Base-by-base conservation (phyloP, 805 yeast genomes). In the Yarrowia sp. region DNA sequence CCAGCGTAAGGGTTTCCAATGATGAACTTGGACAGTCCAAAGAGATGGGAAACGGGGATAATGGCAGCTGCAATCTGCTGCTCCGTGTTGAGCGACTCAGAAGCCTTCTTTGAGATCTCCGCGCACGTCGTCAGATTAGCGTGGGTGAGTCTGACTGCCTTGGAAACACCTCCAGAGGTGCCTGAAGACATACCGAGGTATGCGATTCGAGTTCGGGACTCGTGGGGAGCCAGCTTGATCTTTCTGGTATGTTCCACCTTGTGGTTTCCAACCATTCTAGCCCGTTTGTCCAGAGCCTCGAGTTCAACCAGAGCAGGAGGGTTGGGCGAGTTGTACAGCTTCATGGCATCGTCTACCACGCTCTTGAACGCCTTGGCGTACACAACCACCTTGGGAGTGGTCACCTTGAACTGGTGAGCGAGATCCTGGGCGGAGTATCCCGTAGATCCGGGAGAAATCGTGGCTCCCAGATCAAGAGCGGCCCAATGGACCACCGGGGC, bases 71-170 rank as follows among this genome's bases (percentile, higher is more conserved):
- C 24, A 14, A 61, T 38, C 46, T 61, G 66, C 42, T 81, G 73
- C 10, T 42, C 50, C 1, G 49, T 58, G 19, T 33, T 43, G 9
- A 58, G 40, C 7, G 64, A 58, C 13, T 36, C 30, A 2, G 53
- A 47, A 15, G 44, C 55, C 15, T 76, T 77, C 15, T 84, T 82
- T 70, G 60, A 52, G 33, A 64, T 86, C 86, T 72, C 58, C 1
- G 75, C 71, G 65, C 80, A 80, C 19, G 82, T 73, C 13, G 78
- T 79, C n/a, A 85, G 81, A 70, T 86, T 87, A 56, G 74, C 75
- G 71, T 90, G 94, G 42, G 86, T 82, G 69, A 88, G 79, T 34
- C 86, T 85, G 36, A 88, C 96, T 72, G 95, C 95, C 79, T 90
- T 90, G 70, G 95, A 92, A 10, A 61, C 53, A 44, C 86, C 83